These are phyloP conservation scores for Scenedesmus sp. DNA, from an alignment of 163 green algal species.

Conservation along the genomic window DNA sequence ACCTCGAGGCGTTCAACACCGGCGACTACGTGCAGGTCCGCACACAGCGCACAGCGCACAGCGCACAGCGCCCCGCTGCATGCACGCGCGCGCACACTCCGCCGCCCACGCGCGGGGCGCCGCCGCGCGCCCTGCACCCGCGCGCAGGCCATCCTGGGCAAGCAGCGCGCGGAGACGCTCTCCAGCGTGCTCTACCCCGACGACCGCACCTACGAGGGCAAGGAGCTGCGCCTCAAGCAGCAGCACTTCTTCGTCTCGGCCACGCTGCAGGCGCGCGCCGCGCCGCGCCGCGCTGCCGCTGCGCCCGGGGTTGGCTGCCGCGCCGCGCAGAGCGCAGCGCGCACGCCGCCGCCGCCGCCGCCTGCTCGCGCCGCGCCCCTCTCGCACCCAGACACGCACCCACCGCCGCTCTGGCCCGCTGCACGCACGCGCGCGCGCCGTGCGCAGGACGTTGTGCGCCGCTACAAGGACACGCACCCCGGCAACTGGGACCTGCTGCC, in stretches of 20 bases:
- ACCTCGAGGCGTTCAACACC: constrained; percentile 80
- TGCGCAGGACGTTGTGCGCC: constrained; percentile 93
- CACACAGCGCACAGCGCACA: too few relatives aligned
- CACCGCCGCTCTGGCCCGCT: too few relatives aligned
- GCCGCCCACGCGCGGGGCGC: too few relatives aligned
- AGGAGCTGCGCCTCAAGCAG: constrained; percentile 99
- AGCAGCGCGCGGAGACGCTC: constrained; percentile 98
- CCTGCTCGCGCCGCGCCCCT: too few relatives aligned
- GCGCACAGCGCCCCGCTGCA: too few relatives aligned
- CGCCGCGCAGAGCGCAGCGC: too few relatives aligned
- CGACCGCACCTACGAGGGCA: constrained; percentile 98
- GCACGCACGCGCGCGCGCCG: too few relatives aligned
- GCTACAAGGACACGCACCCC: constrained; percentile 86
- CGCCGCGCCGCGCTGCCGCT: not conserved
- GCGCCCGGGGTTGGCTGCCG: too few relatives aligned
- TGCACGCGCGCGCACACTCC: not conserved
- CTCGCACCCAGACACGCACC: too few relatives aligned
- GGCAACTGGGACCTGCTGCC: constrained; percentile 77
- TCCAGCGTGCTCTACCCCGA: constrained; percentile 98
- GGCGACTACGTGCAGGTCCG: constrained; percentile 51
- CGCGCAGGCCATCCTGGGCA: constrained; percentile 88
- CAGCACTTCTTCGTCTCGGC: constrained; percentile 98
- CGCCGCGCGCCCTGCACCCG: not conserved
- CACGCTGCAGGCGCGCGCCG: constrained; percentile 82
- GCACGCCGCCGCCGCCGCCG: too few relatives aligned